A percentile compares a stretch with the other conserved stretches of the same genome.
Evolutionary conservation across 768 basidiomycete genomes (phyloP).

Genomic region (Leccinum boreale): DNA sequence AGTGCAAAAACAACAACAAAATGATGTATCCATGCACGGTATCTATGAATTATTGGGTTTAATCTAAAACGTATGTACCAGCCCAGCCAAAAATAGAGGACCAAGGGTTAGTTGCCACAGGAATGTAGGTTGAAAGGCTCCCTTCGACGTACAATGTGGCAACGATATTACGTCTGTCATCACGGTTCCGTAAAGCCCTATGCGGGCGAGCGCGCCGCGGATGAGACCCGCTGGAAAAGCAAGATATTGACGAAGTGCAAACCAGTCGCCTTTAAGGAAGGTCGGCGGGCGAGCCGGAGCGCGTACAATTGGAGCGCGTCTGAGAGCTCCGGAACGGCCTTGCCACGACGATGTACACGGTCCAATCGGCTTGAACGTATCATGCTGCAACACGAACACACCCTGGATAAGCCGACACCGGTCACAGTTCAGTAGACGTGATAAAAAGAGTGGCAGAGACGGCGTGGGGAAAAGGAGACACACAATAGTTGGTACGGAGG

Average conservation of each 20-base stretch:
- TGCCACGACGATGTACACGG: slow-evolving; percentile 77
- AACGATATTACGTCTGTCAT: slow-evolving; percentile 73
- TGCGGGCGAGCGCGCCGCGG: slow-evolving; percentile 71
- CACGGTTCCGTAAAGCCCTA: slow-evolving; percentile 76
- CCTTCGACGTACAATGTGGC: slow-evolving; percentile 73
- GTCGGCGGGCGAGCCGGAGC: neutral
- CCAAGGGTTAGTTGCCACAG: neutral
- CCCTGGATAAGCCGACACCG: slow-evolving; percentile 49
- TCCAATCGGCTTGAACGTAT: slow-evolving; percentile 77
- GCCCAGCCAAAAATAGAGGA: neutral
- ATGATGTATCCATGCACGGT: neutral
- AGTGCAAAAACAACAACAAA: neutral
- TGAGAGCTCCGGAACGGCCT: slow-evolving; percentile 71
- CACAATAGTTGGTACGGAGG: slow-evolving; percentile 88
- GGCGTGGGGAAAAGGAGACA: slow-evolving; percentile 21
- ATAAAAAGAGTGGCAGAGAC: neutral
- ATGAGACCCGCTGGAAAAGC: slow-evolving; percentile 83
- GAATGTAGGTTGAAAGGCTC: neutral
- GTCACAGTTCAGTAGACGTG: neutral
- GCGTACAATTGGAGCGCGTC: slow-evolving; percentile 66
- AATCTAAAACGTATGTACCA: slow-evolving; percentile 76
- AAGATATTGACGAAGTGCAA: slow-evolving; percentile 56
- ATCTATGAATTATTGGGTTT: slow-evolving; percentile 58
- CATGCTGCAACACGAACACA: slow-evolving; percentile 91
- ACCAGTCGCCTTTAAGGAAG: neutral